A percentile compares a stretch with the other conserved stretches of the same genome.
Evolutionary conservation across 2,329 filamentous ascomycete species (phyloP).

Genomic region (Curvularia spicifera): DNA sequence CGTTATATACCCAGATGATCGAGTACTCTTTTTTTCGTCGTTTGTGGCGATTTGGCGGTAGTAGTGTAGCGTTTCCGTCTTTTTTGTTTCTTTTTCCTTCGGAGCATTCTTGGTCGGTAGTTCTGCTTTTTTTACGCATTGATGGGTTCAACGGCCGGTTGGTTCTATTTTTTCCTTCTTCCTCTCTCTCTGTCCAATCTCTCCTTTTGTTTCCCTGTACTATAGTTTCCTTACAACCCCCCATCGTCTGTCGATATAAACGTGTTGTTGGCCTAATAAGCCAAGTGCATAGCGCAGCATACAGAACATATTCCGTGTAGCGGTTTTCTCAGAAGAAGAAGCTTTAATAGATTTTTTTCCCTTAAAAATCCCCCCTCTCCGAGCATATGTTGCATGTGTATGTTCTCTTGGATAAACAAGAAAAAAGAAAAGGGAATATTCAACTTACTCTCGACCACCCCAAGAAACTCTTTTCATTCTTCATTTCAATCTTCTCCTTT

Average conservation of each 20-base stretch:
- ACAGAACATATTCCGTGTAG: not conserved
- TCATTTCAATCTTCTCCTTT: constrained; percentile 68
- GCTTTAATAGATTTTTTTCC: not conserved
- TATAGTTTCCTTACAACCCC: constrained; percentile 1
- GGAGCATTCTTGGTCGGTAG: constrained; percentile 1
- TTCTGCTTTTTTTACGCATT: constrained; percentile 2
- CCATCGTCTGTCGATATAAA: not conserved
- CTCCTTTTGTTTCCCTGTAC: constrained; percentile 3
- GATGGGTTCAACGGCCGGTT: constrained; percentile 1
- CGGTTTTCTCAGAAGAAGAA: too few species aligned
- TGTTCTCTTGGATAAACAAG: too few species aligned
- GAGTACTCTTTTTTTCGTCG: not conserved
- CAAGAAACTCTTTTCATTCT: constrained; percentile 56
- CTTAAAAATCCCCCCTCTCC: too few species aligned
- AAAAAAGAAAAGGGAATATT: constrained; percentile 4
- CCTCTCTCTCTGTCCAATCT: too few species aligned
- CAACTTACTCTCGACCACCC: constrained; percentile 55
- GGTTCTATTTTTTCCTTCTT: not conserved
- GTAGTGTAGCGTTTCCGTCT: not conserved
- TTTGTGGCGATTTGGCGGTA: not conserved
- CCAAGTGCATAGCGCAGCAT: not conserved
- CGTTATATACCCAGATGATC: constrained; percentile 19
- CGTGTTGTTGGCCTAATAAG: not conserved
- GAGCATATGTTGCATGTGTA: too few species aligned
- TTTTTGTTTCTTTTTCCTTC: not conserved